These are phyloP conservation scores for Lodderomyces margitis DNA, from an alignment of 1,139 yeast genomes.

Conservation along the genomic window DNA sequence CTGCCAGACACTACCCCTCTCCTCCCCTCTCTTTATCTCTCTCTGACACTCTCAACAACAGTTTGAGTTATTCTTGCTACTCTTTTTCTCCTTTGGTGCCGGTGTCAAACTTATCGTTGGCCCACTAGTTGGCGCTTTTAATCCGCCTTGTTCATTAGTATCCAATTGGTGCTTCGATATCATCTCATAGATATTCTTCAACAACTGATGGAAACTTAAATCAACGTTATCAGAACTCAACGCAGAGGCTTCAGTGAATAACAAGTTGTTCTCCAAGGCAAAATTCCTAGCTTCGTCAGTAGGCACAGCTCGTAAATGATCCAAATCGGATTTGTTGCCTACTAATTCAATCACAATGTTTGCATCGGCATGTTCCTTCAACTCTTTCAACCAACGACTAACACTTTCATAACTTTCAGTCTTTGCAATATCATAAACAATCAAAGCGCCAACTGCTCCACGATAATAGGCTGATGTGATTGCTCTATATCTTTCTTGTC, in stretches of 20 bases:
- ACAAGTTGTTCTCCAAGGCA: conserved; percentile 87
- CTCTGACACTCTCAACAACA: conserved; percentile 50
- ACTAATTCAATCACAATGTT: conserved; percentile 95
- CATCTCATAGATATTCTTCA: conserved; percentile 91
- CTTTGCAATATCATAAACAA: conserved; percentile 93
- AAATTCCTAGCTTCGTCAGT: conserved; percentile 96
- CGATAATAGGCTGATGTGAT: conserved; percentile 96
- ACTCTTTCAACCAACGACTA: conserved; percentile 91
- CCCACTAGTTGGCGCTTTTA: conserved; percentile 58
- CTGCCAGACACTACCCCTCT: too few relatives aligned
- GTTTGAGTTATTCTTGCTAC: conserved; percentile 63
- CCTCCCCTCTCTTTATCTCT: conserved; percentile 19
- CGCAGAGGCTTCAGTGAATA: conserved; percentile 97
- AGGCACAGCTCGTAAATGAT: conserved; percentile 94
- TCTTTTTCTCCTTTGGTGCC: conserved; percentile 77
- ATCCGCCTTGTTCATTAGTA: conserved; percentile 40
- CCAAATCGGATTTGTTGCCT: conserved; percentile 84
- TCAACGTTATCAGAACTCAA: conserved; percentile 94
- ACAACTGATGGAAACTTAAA: conserved; percentile 86
- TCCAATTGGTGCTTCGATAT: conserved; percentile 85
- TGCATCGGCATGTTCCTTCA: conserved; percentile 95
- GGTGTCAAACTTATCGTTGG: conserved; percentile 94
- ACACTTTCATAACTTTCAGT: conserved; percentile 92
- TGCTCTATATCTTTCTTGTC: conserved; percentile 97
- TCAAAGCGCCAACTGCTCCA: conserved; percentile 97